phyloP scores from a whole-genome alignment of 2,329 filamentous ascomycete genomes.

The Neoscytalidium dimidiatum region DNA sequence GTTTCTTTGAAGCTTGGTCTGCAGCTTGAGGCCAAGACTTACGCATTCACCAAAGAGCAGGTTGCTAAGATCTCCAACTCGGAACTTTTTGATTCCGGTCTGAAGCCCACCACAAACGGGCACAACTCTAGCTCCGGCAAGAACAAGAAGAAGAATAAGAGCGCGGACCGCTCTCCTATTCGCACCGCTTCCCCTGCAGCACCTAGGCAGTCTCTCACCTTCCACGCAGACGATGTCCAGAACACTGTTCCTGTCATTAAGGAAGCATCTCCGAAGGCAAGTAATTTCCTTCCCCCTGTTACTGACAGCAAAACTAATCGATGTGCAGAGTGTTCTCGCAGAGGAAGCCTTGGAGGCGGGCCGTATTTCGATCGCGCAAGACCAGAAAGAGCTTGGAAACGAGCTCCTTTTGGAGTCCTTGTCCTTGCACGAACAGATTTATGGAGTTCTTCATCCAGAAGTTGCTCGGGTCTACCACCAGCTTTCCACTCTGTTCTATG shows the following conservation, averaged over 20 bases:
- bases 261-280: conserved; percentile 76
- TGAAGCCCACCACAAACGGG: conserved; percentile 39
- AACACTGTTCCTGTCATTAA: conserved; percentile 95
- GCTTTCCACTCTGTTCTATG: conserved; percentile 93
- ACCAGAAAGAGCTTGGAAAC: conserved; percentile 93
- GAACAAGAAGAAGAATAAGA: conserved; percentile 63
- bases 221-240: conserved; percentile 80
- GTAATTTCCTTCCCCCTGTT: neutral
- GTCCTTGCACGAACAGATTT: conserved; percentile 97
- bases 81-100: conserved; percentile 19
- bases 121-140: conserved; percentile 35
- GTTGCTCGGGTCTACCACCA: conserved; percentile 95
- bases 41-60: conserved; percentile 59
- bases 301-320: neutral
- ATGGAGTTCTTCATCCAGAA: conserved; percentile 94
- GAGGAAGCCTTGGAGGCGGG: conserved; percentile 96
- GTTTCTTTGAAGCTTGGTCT: conserved; percentile 85
- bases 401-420: conserved; percentile 94
- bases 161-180: conserved; percentile 50
- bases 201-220: conserved; percentile 72
- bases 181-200: conserved; percentile 47
- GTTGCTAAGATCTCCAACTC: conserved; percentile 23
- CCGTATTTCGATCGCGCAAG: conserved; percentile 91
- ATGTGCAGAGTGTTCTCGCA: conserved; percentile 69
- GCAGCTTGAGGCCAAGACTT: conserved; percentile 80